phyloP scores from a whole-genome alignment of 805 yeast genomes.

The Kazachstania taianensis region DNA sequence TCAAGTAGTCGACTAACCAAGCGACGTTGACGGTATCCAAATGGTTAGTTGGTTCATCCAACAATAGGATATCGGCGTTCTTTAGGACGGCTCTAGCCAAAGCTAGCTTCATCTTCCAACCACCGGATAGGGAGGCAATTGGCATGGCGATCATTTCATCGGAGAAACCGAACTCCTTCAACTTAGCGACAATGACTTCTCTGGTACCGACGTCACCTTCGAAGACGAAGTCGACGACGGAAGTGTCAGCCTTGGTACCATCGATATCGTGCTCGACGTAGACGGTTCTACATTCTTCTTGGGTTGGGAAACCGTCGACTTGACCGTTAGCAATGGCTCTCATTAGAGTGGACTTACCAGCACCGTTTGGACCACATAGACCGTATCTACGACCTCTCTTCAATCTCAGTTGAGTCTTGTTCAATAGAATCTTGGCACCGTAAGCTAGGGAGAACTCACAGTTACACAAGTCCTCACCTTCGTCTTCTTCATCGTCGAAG shows the following conservation, averaged over 20 bases:
- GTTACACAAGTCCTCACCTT: constrained; percentile 99
- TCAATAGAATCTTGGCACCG: constrained; percentile 99
- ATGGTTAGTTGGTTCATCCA: constrained; percentile 99
- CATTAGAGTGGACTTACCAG: constrained; percentile 98
- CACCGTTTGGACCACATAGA: constrained; percentile 99
- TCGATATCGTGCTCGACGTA: constrained; percentile 99
- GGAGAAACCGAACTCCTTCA: constrained; percentile 85
- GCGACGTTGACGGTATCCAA: constrained; percentile 99
- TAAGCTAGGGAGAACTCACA: constrained; percentile 99
- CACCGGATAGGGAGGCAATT: constrained; percentile 96
- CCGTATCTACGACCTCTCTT: constrained; percentile 99
- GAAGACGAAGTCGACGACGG: constrained; percentile 85
- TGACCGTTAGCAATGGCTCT: constrained; percentile 95
- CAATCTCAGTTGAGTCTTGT: constrained; percentile 98
- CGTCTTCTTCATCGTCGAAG: constrained; percentile 95
- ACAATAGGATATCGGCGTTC: constrained; percentile 94
- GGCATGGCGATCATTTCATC: constrained; percentile 91
- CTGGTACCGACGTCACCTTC: constrained; percentile 63
- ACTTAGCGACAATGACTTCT: constrained; percentile 63
- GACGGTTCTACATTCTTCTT: constrained; percentile 97
- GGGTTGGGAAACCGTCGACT: constrained; percentile 99
- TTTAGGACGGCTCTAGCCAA: constrained; percentile 98
- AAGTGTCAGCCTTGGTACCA: constrained; percentile 93
- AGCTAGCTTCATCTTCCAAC: constrained; percentile 99
- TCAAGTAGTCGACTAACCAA: constrained; percentile 98